Percentiles rank a stretch among this genome's conserved stretches.
Conservation (phyloP, 805 yeast genomes). For the Yamadazyma sp. region DNA sequence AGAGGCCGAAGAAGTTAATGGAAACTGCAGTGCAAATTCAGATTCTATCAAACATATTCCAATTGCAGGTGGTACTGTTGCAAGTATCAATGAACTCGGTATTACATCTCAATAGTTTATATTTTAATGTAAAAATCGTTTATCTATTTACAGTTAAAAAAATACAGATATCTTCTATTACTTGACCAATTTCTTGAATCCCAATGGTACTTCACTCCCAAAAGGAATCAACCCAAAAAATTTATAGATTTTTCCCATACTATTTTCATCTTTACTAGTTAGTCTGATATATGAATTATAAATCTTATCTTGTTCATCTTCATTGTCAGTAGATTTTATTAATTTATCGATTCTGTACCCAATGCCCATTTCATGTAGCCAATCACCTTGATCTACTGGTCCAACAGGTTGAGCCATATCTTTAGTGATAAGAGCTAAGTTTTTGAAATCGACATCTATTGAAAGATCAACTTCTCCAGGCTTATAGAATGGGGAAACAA, state of each 20-base stretch:
- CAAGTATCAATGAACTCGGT: conserved; percentile 16
- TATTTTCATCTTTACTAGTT: conserved; percentile 54
- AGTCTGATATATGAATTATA: conserved; percentile 58
- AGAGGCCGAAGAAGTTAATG: not conserved
- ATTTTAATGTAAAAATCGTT: no score
- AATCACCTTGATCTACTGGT: conserved; percentile 74
- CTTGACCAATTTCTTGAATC: conserved; percentile 50
- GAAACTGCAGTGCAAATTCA: not conserved
- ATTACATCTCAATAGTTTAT: conserved; percentile 17
- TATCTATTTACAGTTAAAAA: no score
- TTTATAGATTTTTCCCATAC: conserved; percentile 79
- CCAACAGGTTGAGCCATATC: conserved; percentile 37
- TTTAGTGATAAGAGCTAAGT: conserved; percentile 32
- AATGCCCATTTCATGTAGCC: conserved; percentile 73
- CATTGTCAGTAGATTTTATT: conserved; percentile 37
- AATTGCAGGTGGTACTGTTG: conserved; percentile 17
- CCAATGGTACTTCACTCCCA: conserved; percentile 44
- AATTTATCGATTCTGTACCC: conserved; percentile 66
- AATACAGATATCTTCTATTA: not conserved
- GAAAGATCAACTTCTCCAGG: conserved; percentile 84
- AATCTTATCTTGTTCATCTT: conserved; percentile 50
- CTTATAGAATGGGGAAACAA: conserved; percentile 68
- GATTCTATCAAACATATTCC: conserved; percentile 11
- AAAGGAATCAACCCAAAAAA: conserved; percentile 60
- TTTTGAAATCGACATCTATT: conserved; percentile 77